phyloP scores from a whole-genome alignment of 1,284 basidiomycete genomes.

The Moesziomyces globuligerus region DNA sequence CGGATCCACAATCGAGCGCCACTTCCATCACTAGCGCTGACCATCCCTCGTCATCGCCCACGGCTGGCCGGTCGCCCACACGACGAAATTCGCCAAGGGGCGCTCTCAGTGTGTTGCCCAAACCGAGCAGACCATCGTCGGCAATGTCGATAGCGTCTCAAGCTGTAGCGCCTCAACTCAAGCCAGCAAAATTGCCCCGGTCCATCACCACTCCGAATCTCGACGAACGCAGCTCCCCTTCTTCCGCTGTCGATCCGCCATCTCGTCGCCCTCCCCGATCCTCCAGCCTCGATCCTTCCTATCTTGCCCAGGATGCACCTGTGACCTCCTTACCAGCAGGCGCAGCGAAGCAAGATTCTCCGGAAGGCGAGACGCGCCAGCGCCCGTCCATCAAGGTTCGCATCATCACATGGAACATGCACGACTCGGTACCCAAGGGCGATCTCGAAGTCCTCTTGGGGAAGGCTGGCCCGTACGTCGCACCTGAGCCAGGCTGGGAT shows the following conservation, averaged over 20 bases:
- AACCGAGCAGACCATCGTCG: not conserved
- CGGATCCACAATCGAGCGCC: slow-evolving; percentile 18
- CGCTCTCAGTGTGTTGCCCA: slow-evolving; percentile 23
- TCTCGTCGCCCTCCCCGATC: slow-evolving; percentile 25
- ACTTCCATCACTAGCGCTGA: slow-evolving; percentile 21
- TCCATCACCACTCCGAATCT: slow-evolving; percentile 22
- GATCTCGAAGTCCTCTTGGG: slow-evolving; percentile 80
- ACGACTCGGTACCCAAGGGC: slow-evolving; percentile 73
- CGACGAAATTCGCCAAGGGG: slow-evolving; percentile 16
- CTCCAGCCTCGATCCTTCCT: slow-evolving; percentile 35
- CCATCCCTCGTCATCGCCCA: slow-evolving; percentile 7
- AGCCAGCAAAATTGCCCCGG: slow-evolving; percentile 22
- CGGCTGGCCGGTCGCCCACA: not conserved
- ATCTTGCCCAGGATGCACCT: slow-evolving; percentile 6
- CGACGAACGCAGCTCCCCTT: slow-evolving; percentile 1
- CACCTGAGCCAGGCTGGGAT: slow-evolving; percentile 61
- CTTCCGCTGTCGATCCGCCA: slow-evolving; percentile 5
- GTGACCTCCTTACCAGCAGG: not conserved
- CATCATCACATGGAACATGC: slow-evolving; percentile 71
- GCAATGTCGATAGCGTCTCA: not conserved
- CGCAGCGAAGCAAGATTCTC: not conserved
- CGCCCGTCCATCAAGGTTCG: slow-evolving; percentile 69
- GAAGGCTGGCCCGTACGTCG: slow-evolving; percentile 72
- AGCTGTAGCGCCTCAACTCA: slow-evolving; percentile 15
- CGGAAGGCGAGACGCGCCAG: slow-evolving; percentile 24